phyloP scores from a whole-genome alignment of 176 grass and related monocot genomes.

The Lolium perenne region DNA sequence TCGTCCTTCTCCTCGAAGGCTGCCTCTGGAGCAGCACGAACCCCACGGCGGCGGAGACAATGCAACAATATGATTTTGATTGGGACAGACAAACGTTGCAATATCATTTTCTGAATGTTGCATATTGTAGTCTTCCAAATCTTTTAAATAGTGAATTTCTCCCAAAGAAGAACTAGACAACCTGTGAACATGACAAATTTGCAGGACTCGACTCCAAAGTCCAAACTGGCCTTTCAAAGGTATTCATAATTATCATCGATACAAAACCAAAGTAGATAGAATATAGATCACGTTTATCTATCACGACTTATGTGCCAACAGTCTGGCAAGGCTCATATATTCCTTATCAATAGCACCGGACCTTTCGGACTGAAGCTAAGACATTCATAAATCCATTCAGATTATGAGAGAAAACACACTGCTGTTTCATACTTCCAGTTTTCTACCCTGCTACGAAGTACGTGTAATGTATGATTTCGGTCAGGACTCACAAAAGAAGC shows the following conservation, averaged over 20 bases:
- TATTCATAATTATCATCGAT: too few relatives aligned
- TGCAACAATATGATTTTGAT: background rate
- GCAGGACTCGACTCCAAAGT: too few relatives aligned
- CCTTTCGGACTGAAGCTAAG: background rate
- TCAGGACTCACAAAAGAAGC: background rate
- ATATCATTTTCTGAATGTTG: background rate
- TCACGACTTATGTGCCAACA: too few relatives aligned
- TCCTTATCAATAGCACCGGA: too few relatives aligned
- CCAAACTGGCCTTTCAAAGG: too few relatives aligned
- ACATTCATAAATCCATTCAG: background rate
- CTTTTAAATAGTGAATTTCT: background rate
- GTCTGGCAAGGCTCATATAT: background rate
- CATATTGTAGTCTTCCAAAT: background rate
- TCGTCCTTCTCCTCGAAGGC: too few relatives aligned
- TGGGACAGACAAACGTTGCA: background rate
- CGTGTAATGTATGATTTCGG: background rate
- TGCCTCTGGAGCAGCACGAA: too few relatives aligned
- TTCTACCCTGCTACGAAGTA: background rate
- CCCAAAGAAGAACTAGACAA: background rate
- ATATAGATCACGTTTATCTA: too few relatives aligned
- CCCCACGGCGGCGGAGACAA: too few relatives aligned
- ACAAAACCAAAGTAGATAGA: too few relatives aligned
- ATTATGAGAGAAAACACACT: background rate
- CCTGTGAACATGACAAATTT: background rate
- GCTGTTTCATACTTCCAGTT: background rate